Evolutionary conservation across 129 eudicot species (phyloP), one percentile per base, ranked within the genome.

Genomic region (Helichrysum umbraculigerum): DNA sequence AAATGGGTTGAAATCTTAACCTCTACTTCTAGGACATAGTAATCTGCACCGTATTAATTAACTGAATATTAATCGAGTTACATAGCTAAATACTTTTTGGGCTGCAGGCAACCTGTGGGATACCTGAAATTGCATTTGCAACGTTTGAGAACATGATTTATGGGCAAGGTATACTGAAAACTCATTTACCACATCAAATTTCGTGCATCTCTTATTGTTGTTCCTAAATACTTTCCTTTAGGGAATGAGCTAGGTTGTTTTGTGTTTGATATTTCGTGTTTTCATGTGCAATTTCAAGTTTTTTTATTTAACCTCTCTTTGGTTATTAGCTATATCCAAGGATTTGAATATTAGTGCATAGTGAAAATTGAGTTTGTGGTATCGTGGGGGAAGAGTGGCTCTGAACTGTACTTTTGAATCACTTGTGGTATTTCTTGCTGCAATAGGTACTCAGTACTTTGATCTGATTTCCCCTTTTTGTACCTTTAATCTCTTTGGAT

Each of bases 101-200:
- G 28, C 41, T 70, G 74, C 78, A 93, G 98, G 98, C 98, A 51
- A 93, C 85, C 16, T 88, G 98, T 78, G 97, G 97, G 71, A 90
- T 93, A 82, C 98, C 98, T 78, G 98, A 93, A 84, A 79, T 93
- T 82, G 92, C 98, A 0, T 82, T 85, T 71, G 84, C 92, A 11
- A 93, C 98, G 42, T 93, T 90, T 86, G 98, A 93, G 77, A 93
- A 93, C 84, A 91, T 93, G 98, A 89, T 87, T 78, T 93, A 85
- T 77, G 98, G 98, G 72, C 97, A 91, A 84, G 92, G 98, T 92
- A 71, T 64, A 66, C 7, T 16, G 20, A 41, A 22, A 69, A 6
- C 34, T 22, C 25, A 47, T 14, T 70, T 70, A 17, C 74, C 29
- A 16, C 5, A 57, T 57, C 62, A 57, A n/a, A n/a, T 57, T 16